These are phyloP conservation scores for Sugiyamaella castrensis DNA, from an alignment of 1,139 yeast species.

Conservation along the genomic window DNA sequence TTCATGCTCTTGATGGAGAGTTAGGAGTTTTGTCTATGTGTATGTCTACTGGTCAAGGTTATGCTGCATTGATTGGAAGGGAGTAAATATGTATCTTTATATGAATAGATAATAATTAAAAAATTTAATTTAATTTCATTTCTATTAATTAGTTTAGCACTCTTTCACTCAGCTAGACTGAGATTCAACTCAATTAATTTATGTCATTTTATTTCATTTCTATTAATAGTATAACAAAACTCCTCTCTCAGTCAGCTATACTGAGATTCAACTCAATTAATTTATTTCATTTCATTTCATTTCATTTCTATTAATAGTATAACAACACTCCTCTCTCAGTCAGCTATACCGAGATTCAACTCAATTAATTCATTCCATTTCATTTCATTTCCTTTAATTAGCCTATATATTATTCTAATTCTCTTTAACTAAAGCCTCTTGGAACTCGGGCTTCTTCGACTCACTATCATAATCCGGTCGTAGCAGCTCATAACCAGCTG, in stretches of 20 bases:
- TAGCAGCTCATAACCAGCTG: slow-evolving; percentile 44
- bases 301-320: too few species aligned
- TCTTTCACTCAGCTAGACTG: too few species aligned
- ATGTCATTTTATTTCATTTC: too few species aligned
- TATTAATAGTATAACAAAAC: too few species aligned
- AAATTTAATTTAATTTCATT: not conserved
- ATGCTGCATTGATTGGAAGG: slow-evolving; percentile 41
- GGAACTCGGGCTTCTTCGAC: slow-evolving; percentile 12
- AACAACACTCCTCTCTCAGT: too few species aligned
- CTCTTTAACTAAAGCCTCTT: slow-evolving; percentile 7
- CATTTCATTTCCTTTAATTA: not conserved
- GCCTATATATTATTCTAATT: not conserved
- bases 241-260: too few species aligned
- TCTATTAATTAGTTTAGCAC: too few species aligned
- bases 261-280: too few species aligned
- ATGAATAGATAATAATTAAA: too few species aligned
- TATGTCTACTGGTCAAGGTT: slow-evolving; percentile 47
- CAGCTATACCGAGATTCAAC: too few species aligned
- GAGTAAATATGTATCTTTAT: slow-evolving; percentile 25
- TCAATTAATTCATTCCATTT: too few species aligned
- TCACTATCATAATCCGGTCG: slow-evolving; percentile 38
- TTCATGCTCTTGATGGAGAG: slow-evolving; percentile 36
- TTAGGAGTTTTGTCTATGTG: slow-evolving; percentile 46
- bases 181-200: too few species aligned
- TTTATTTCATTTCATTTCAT: not conserved